Evolutionary conservation across 805 yeast species (phyloP), one percentile per base, ranked within the genome.

Genomic region (Wickerhamiella sorbophila): DNA sequence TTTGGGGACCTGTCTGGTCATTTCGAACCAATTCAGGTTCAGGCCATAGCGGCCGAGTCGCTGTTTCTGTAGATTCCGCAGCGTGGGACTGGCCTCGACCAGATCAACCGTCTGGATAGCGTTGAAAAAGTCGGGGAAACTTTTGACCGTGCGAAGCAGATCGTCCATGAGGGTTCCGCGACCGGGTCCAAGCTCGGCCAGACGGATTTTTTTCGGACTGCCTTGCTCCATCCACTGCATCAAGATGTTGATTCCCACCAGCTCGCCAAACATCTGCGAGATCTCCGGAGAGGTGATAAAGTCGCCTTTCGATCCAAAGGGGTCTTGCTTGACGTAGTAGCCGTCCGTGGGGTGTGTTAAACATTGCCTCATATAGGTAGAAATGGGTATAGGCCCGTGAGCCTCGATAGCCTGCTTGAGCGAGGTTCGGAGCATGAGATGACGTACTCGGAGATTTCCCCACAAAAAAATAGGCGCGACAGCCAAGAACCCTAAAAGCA

Each of bases 251-350:
- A 84, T 61, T 0, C 91, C 94, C 44, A 81, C 67, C 64, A 81
- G 72, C 56, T 84, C 94, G 17, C 94, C 94, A 63, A 83, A 84
- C 62, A 83, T 78, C 32, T 82, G 83, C 5, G 88, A 79, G 39
- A 84, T 81, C 58, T 84, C 94, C 0, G 94, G 94, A 0, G 88
- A 78, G 0, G 94, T 84, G 40, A 78, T 69, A 57, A 84, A 84
- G 58, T 84, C 94, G 4, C 94, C 93, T 5, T 60, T 56, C 2
- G 57, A 43, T 26, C 79, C 83, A 29, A 84, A 63, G 2, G 94
- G 94, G 50, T 83, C 78, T 47, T 77, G 63, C 3, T 82, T 77
- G 18, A 85, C 79, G 55, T 84, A 83, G 57, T 84, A 84, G 0
- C 94, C 94, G 48, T 68, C 70, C 8, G 72, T 64, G 0, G 94